Evolutionary conservation across 1,139 yeast species (phyloP), one percentile per base, ranked within the genome.

Genomic region (Debaryomyces sp.): DNA sequence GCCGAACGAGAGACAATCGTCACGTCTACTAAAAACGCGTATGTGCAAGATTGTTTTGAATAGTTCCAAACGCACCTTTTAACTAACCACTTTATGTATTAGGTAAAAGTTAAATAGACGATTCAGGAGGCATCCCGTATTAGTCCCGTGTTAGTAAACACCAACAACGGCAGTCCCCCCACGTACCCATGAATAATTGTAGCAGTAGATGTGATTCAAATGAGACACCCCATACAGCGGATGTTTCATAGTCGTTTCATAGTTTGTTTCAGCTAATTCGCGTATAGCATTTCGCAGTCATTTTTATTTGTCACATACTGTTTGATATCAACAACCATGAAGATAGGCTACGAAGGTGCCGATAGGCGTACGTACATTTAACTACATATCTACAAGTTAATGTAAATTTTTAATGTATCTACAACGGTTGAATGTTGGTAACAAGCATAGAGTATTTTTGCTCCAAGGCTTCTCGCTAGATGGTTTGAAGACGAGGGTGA

Each of bases 71-170:
- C 18, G 29, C 13, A 13, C 24, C n/a, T 15, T 30, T 9, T 32
- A 37, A 21, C 39, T 13, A 43, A 36, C 13, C 24, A 18, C 22
- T 10, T 12, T n/a, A n/a, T 37, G 13, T 22, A 32, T 17, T 10
- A 13, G 36, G 23, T 24, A 38, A 41, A 29, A 22, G 34, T 9
- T 22, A 35, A 35, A 35, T 35, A 35, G 38, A 35, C 38, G 38
- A 32, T 15, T 27, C 30, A 27, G 30, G 13, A n/a, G n/a, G n/a
- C n/a, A n/a, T n/a, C 30, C 12, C 2, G 13, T 27, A 7, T 27
- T 27, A 5, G 13, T 13, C 30, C 30, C 10, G 12, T 13, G 38
- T 35, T 35, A 21, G 13, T 23, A 30, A 23, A 17, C 12, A 41
- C 27, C 12, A 18, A 37, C 7, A n/a, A 26, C 33, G 17, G 29